Evolutionary conservation across 352 stramenopile species (phyloP), one percentile per base, ranked within the genome.

Genomic region (Pythium myriotylum): DNA sequence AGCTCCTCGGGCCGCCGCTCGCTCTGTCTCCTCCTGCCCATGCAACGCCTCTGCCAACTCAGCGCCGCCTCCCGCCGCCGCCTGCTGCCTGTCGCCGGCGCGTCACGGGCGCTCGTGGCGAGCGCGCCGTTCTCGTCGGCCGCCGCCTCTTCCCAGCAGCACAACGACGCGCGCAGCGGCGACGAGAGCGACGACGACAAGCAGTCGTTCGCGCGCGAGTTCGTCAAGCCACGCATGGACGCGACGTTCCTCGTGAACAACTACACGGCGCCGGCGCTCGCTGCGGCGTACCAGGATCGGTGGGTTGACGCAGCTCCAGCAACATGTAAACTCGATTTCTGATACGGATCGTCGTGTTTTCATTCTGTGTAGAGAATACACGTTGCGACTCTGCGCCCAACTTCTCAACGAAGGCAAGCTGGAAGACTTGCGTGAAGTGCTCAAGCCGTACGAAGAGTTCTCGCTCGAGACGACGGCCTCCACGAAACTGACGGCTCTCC

Each of bases 261-360:
- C 72, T 99, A 98, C 72, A 99, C 97, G 26, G 92, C 95, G 27
- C 87, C 95, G 4, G 89, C 94, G 23, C 85, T 99, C 17, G 97
- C 97, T 24, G 86, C 88, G 37, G 97, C 95, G 1, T 91, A 99
- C 33, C 84, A 98, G 63, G 96, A 99, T 78, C 75, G 97, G 61
- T 97, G 94, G 55, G 86, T 29, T 33, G 20, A n/a, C n/a, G n/a
- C n/a, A 10, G 29, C 10, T 35, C 29, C 5, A 5, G 5, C 29
- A 10, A 35, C 29, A 35, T 5, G 29, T 35, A 35, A 10, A 35
- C 5, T 10, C 10, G 29, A 10, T 35, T 10, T 35, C 29, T 35
- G 29, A 35, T 35, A 35, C 10, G 29, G 29, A 10, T 35, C 10
- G 29, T n/a, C n/a, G n/a, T n/a, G 29, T 35, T 5, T 35, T 35